A percentile compares a stretch with the other conserved stretches of the same genome.
phyloP scores from a whole-genome alignment of 177 flowering plant genomes.

The Vitis hybrid region DNA sequence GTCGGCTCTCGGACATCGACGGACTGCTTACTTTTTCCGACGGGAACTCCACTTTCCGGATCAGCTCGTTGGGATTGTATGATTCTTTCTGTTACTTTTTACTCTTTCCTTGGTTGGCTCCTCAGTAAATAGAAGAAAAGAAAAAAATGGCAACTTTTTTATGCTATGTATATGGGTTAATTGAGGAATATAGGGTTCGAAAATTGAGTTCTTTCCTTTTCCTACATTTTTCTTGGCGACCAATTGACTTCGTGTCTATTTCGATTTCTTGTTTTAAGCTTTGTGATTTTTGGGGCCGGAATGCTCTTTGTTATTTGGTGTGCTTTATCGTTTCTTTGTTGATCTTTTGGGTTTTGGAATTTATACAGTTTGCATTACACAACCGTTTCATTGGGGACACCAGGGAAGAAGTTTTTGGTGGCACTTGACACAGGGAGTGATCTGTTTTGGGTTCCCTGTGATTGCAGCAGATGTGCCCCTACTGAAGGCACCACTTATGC shows the following conservation, averaged over 20 bases:
- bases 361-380: conserved; percentile 59
- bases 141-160: too few relatives aligned
- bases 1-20: conserved; percentile 27
- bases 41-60: conserved; percentile 57
- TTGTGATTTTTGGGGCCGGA: neutral
- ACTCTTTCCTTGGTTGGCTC: conserved; percentile 1
- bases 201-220: too few relatives aligned
- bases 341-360: neutral
- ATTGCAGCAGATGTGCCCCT: conserved; percentile 54
- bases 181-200: too few relatives aligned
- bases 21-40: conserved; percentile 46
- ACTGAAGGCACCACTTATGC: conserved; percentile 35
- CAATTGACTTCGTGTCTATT: neutral
- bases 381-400: conserved; percentile 62
- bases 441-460: conserved; percentile 76
- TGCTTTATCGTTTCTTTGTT: neutral
- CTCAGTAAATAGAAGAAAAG: neutral
- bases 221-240: too few relatives aligned
- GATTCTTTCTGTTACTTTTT: conserved; percentile 5
- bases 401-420: conserved; percentile 61
- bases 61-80: conserved; percentile 64
- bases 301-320: neutral
- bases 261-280: conserved; percentile 1
- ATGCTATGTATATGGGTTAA: too few relatives aligned
- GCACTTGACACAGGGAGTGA: conserved; percentile 81